Conservation (phyloP, 345 rosid genomes). For the Eucalyptus regnans region DNA sequence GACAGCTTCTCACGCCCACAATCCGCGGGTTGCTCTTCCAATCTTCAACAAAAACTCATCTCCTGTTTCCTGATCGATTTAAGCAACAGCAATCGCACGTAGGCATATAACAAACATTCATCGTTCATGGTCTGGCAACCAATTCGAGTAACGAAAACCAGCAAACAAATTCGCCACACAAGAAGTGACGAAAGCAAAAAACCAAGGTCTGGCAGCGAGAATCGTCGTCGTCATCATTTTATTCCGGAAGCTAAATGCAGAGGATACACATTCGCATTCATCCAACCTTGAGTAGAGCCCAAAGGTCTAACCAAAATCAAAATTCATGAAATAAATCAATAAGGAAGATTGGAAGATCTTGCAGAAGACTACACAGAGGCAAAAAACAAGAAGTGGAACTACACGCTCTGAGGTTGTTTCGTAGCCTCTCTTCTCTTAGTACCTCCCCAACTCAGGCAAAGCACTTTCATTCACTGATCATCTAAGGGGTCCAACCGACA, state of each 20-base stretch:
- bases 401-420: not conserved
- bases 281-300: not conserved
- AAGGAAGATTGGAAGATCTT: not conserved
- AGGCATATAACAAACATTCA: not conserved
- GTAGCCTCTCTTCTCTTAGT: not conserved
- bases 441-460: not conserved
- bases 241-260: not conserved
- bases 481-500: not conserved
- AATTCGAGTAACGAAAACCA: not conserved
- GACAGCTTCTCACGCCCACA: not conserved
- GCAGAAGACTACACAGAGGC: not conserved
- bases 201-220: not conserved
- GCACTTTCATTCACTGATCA: not conserved
- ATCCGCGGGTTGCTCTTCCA: not conserved
- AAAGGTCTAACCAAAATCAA: not conserved
- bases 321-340: not conserved
- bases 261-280: not conserved
- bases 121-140: not conserved
- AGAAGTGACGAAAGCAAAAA: not conserved
- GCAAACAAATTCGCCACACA: not conserved
- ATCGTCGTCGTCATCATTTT: not conserved
- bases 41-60: not conserved
- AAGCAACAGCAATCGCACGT: not conserved
- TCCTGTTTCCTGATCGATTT: not conserved
- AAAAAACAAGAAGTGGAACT: not conserved